phyloP scores from a whole-genome alignment of 139 green algal species.

The Tetradesmus lagerheimii region DNA sequence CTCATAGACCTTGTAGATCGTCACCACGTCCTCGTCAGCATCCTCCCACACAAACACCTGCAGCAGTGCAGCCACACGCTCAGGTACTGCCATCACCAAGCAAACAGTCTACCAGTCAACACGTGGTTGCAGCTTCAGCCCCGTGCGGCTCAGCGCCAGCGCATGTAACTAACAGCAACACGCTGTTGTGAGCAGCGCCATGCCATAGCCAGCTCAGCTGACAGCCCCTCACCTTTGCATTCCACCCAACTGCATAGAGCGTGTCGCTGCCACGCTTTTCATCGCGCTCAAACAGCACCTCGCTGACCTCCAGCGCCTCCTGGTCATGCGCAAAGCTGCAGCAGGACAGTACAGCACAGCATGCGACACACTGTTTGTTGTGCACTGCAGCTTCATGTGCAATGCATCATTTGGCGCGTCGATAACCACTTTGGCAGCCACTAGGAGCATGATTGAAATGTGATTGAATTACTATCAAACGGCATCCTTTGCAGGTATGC shows the following conservation, averaged over 20 bases:
- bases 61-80: no score
- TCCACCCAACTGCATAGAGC: constrained; percentile 84
- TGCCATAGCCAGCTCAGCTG: no score
- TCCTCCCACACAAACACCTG: constrained; percentile 85
- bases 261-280: constrained; percentile 69
- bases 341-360: not conserved
- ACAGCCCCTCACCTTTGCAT: constrained; percentile 57
- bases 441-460: no score
- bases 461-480: not conserved
- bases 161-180: no score
- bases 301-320: constrained; percentile 67
- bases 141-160: no score
- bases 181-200: not conserved
- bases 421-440: no score
- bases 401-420: not conserved
- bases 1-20: constrained; percentile 65
- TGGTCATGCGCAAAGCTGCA: constrained; percentile 58
- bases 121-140: not conserved
- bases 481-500: no score
- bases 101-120: not conserved
- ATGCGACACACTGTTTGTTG: no score
- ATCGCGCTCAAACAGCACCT: constrained; percentile 73
- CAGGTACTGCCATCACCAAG: no score
- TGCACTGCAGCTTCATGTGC: not conserved
- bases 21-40: constrained; percentile 62